Base-by-base conservation (phyloP, 2,329 filamentous ascomycete species). In the Torrubiella hemipterigena region DNA sequence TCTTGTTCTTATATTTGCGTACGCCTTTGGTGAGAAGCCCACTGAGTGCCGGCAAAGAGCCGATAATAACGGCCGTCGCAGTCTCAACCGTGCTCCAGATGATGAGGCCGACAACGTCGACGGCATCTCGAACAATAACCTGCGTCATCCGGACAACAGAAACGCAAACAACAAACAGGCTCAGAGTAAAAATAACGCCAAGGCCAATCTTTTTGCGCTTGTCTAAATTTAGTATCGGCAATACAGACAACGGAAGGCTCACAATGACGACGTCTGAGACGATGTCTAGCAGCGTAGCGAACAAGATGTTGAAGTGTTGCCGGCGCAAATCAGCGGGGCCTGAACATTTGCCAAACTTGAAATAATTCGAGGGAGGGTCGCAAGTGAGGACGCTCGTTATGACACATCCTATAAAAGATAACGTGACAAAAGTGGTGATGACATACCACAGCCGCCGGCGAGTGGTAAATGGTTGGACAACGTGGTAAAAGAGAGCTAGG, bases 61-160 rank as follows among this genome's bases (percentile, higher is more conserved):
- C 42, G 12, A 46, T 41, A 12, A 44, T 31, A 15, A 46, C 30
- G 15, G 39, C 37, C 30, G 24, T 17, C 4, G 27, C 16, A 9
- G 35, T 31, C 21, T 34, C 37, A 1, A 38, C 33, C 5, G 29
- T 31, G 13, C 31, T 29, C 38, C 38, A 41, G 11, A 39, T 19
- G 14, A 40, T 35, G 3, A 43, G 29, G 3, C 40, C 39, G 5
- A 42, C 36, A 20, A 42, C 27, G 32, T 46, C 42, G 19, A 45
- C 29, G 8, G 22, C 13, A 8, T 35, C 30, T 3, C 32, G 33
- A 10, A 42, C 33, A 11, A 46, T 32, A 22, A 41, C 35, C 30
- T 44, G 41, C n/a, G 36, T 41, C 35, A 44, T 40, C 12, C 44
- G 44, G 21, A 45, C 31, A 21, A 44, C 31, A 16, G 42, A 35